Evolutionary conservation across 2,329 filamentous ascomycete species (phyloP).

Genomic region (Dactylellina cionopaga): DNA sequence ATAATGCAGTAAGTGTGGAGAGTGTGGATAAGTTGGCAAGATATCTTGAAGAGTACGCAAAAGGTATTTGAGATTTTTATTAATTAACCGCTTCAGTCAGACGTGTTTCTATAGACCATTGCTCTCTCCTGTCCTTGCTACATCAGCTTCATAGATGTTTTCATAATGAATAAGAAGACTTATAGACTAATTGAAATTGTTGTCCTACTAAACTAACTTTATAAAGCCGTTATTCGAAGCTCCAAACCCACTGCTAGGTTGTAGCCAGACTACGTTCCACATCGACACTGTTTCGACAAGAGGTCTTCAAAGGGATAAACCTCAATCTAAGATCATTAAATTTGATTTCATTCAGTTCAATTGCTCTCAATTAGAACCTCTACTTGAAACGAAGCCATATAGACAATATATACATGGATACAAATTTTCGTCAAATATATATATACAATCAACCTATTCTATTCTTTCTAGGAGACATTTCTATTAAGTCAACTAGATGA

Average conservation of each 20-base stretch:
- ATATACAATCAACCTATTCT: too few relatives aligned
- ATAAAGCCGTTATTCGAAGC: slow-evolving; percentile 14
- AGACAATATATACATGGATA: too few relatives aligned
- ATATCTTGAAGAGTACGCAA: slow-evolving; percentile 70
- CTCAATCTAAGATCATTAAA: too few relatives aligned
- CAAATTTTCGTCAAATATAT: too few relatives aligned
- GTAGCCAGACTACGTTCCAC: too few relatives aligned
- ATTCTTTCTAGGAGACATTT: too few relatives aligned
- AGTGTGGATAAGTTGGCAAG: slow-evolving; percentile 74
- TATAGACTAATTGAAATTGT: slow-evolving; percentile 18
- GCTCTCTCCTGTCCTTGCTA: neutral
- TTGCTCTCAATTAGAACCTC: too few relatives aligned
- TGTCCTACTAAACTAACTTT: slow-evolving; percentile 22
- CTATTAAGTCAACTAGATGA: too few relatives aligned
- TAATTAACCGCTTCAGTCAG: slow-evolving; percentile 14
- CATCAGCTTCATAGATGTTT: neutral
- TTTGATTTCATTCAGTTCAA: too few relatives aligned
- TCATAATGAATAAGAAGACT: neutral
- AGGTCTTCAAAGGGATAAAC: too few relatives aligned
- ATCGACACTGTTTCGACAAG: too few relatives aligned
- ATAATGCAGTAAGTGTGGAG: slow-evolving; percentile 67
- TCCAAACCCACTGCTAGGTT: slow-evolving; percentile 15
- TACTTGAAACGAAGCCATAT: too few relatives aligned
- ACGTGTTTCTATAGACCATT: slow-evolving; percentile 14
- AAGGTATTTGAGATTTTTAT: slow-evolving; percentile 49